Conservation (phyloP, 805 yeast species). For the Sugiyamaella marilandica region DNA sequence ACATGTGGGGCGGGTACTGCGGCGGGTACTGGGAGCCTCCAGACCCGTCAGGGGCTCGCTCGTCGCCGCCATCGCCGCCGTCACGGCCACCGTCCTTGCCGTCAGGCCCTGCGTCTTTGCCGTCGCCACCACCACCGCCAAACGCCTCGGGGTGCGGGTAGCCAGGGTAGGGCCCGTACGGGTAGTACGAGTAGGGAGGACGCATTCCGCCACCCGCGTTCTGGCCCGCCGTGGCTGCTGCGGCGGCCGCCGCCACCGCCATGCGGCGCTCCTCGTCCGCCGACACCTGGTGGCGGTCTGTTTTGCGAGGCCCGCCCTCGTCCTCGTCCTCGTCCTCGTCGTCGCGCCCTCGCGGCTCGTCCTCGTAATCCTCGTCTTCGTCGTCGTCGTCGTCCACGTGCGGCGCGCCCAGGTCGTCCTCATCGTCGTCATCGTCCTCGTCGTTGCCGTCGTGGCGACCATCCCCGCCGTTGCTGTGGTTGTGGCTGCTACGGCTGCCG, state of each 20-base stretch:
- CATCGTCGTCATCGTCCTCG: background rate
- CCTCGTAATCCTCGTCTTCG: slow-evolving; percentile 1
- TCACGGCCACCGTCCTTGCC: background rate
- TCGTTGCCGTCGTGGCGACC: too few relatives aligned
- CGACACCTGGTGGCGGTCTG: background rate
- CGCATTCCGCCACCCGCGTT: background rate
- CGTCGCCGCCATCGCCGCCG: background rate
- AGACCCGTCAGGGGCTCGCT: background rate
- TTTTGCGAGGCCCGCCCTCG: background rate
- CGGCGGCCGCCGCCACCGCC: slow-evolving; percentile 2
- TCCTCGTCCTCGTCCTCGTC: background rate
- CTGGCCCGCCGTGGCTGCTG: background rate
- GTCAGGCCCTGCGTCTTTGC: background rate
- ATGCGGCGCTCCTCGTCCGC: slow-evolving; percentile 1
- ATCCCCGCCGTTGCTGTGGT: too few relatives aligned
- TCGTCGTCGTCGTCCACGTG: slow-evolving; percentile 1
- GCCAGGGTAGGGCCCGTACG: background rate
- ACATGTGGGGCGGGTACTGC: slow-evolving; percentile 1
- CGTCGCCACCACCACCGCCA: background rate
- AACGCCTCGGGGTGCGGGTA: slow-evolving; percentile 2
- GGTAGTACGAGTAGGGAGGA: slow-evolving; percentile 1
- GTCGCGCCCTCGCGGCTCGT: background rate
- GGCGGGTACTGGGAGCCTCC: background rate
- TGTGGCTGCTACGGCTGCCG: too few relatives aligned
- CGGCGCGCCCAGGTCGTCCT: slow-evolving; percentile 5